Percentiles rank a stretch among this genome's conserved stretches.
phyloP scores from a whole-genome alignment of 192 early-diverging fungal genomes.

The Backusella luteola region DNA sequence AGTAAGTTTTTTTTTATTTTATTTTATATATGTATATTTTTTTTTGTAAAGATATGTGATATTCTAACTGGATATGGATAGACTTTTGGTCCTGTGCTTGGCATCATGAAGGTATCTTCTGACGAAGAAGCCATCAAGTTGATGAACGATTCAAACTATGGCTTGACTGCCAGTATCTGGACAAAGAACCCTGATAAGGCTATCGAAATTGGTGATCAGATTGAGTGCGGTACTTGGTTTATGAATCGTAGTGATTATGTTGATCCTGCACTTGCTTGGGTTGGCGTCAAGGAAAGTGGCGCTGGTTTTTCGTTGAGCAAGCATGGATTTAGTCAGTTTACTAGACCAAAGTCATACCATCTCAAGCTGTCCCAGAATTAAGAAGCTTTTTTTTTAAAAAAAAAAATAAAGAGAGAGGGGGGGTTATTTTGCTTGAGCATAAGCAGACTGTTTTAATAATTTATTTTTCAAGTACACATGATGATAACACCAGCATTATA shows the following conservation, averaged over 20 bases:
- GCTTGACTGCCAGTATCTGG: constrained; percentile 81
- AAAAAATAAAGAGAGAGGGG: neutral
- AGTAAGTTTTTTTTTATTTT: neutral
- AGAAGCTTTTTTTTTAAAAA: neutral
- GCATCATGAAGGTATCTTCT: constrained; percentile 67
- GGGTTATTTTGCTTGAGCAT: neutral
- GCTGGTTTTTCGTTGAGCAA: constrained; percentile 67
- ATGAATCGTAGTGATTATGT: constrained; percentile 84
- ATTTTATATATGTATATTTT: no score
- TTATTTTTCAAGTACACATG: neutral
- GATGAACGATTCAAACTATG: constrained; percentile 83
- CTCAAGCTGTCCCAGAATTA: constrained; percentile 27
- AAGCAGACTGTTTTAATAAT: neutral
- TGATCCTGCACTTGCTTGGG: constrained; percentile 80
- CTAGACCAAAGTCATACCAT: constrained; percentile 42
- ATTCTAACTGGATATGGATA: neutral
- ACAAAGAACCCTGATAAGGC: constrained; percentile 62
- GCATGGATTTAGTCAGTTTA: constrained; percentile 72
- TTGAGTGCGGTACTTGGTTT: constrained; percentile 81
- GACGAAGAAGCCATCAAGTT: constrained; percentile 74
- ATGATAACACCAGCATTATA: neutral
- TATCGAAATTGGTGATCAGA: constrained; percentile 55
- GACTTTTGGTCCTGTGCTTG: constrained; percentile 82
- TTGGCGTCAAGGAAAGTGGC: constrained; percentile 74
- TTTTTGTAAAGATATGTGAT: neutral